These are phyloP conservation scores for Candida piceae DNA, from an alignment of 805 yeast genomes.

Conservation along the genomic window DNA sequence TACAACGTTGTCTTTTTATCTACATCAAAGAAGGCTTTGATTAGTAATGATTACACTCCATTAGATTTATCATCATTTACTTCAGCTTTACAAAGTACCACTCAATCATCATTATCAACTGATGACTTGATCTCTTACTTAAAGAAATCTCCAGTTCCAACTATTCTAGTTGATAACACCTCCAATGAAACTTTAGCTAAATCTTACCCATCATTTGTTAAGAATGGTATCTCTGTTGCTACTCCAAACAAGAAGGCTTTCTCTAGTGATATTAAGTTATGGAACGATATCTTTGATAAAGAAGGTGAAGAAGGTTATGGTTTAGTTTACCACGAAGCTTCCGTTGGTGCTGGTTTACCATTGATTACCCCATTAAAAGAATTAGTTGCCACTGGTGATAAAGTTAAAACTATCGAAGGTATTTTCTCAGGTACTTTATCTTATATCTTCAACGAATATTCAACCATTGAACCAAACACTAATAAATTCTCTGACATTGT, in stretches of 20 bases:
- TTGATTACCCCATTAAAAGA: slow-evolving; percentile 85
- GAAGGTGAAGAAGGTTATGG: slow-evolving; percentile 56
- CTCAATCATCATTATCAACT: slow-evolving; percentile 47
- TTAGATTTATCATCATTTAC: slow-evolving; percentile 60
- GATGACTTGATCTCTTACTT: slow-evolving; percentile 59
- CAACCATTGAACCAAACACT: slow-evolving; percentile 56
- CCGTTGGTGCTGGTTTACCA: slow-evolving; percentile 98
- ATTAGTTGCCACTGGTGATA: slow-evolving; percentile 87
- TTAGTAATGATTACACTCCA: slow-evolving; percentile 66
- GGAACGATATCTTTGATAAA: slow-evolving; percentile 67
- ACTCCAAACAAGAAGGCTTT: slow-evolving; percentile 99
- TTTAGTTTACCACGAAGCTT: slow-evolving; percentile 93
- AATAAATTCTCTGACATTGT: slow-evolving; percentile 88
- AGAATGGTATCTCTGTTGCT: slow-evolving; percentile 83
- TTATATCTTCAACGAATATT: slow-evolving; percentile 90
- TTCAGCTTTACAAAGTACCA: slow-evolving; percentile 38
- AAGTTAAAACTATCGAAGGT: slow-evolving; percentile 88
- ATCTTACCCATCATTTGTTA: slow-evolving; percentile 68
- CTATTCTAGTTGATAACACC: slow-evolving; percentile 90
- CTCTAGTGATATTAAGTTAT: slow-evolving; percentile 64
- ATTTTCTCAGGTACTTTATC: slow-evolving; percentile 95
- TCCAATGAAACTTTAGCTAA: slow-evolving; percentile 76
- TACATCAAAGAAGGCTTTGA: slow-evolving; percentile 63
- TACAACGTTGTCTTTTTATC: slow-evolving; percentile 81
- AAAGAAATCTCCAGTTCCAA: slow-evolving; percentile 63